Percentiles rank a stretch among this genome's conserved stretches.
Evolutionary conservation across 2,329 filamentous ascomycete species (phyloP).

Genomic region (Byssothecium circinans): DNA sequence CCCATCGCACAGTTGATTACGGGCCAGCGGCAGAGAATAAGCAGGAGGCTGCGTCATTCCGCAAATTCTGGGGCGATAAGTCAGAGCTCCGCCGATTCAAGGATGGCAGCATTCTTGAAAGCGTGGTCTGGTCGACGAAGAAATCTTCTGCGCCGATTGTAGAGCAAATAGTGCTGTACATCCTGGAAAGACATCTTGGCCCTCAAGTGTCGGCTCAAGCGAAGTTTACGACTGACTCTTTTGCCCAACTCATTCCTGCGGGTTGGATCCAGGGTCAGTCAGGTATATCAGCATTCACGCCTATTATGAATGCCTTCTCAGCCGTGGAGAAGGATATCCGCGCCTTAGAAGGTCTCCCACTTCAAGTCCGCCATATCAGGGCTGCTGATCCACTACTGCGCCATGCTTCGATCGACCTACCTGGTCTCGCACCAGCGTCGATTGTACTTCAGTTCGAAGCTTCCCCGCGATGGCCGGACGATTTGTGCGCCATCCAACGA

Average conservation of each 20-base stretch:
- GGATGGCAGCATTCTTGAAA: slow-evolving; percentile 91
- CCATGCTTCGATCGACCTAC: slow-evolving; percentile 66
- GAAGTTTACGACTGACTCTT: slow-evolving; percentile 51
- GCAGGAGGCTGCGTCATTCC: slow-evolving; percentile 77
- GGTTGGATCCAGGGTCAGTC: slow-evolving; percentile 38
- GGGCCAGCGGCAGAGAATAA: slow-evolving; percentile 86
- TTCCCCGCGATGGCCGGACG: slow-evolving; percentile 91
- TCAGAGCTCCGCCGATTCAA: slow-evolving; percentile 92
- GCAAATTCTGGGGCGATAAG: slow-evolving; percentile 92
- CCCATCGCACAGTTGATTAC: slow-evolving; percentile 77
- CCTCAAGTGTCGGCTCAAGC: slow-evolving; percentile 55
- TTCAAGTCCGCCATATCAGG: slow-evolving; percentile 81
- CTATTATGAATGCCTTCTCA: slow-evolving; percentile 69
- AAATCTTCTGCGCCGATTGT: slow-evolving; percentile 66
- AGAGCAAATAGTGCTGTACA: slow-evolving; percentile 76
- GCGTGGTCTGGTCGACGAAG: slow-evolving; percentile 75
- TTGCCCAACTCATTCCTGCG: slow-evolving; percentile 48
- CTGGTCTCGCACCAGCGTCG: slow-evolving; percentile 65
- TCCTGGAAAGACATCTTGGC: slow-evolving; percentile 70
- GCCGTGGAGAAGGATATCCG: slow-evolving; percentile 76
- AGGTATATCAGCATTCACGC: slow-evolving; percentile 63
- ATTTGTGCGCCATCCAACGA: slow-evolving; percentile 85
- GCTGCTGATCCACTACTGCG: slow-evolving; percentile 73
- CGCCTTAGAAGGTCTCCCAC: slow-evolving; percentile 76
- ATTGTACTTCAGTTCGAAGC: slow-evolving; percentile 89